These are phyloP conservation scores for Globisporangium paroecandrum DNA, from an alignment of 352 stramenopile genomes.

Conservation along the genomic window DNA sequence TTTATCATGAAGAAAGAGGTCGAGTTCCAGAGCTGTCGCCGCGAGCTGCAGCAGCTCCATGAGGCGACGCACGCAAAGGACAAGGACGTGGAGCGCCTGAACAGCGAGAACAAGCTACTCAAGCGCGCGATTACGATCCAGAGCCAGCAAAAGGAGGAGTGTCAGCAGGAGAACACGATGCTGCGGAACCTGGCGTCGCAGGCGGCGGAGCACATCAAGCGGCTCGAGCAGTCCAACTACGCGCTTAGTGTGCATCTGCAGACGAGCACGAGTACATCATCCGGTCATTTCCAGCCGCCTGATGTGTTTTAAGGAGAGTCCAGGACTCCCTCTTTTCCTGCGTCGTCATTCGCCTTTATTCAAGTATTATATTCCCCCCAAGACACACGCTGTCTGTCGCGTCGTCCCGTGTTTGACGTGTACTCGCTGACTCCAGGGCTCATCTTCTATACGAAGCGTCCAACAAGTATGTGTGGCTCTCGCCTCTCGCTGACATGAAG, in stretches of 20 bases:
- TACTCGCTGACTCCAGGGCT: neutral
- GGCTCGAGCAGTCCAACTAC: conserved; percentile 86
- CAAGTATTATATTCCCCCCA: conserved; percentile 11
- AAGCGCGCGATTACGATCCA: conserved; percentile 85
- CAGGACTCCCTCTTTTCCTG: neutral
- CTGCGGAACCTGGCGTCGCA: conserved; percentile 74
- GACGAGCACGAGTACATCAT: conserved; percentile 54
- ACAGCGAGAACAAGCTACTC: conserved; percentile 81
- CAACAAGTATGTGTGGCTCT: neutral
- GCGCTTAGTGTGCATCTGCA: conserved; percentile 82
- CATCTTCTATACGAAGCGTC: neutral
- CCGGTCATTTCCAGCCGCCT: conserved; percentile 42
- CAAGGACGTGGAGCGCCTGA: conserved; percentile 58
- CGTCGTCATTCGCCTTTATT: neutral
- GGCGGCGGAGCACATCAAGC: conserved; percentile 83
- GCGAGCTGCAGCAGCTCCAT: conserved; percentile 49
- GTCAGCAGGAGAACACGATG: conserved; percentile 63
- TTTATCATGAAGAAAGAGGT: conserved; percentile 78
- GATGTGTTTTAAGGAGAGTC: conserved; percentile 58
- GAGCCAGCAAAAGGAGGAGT: conserved; percentile 86
- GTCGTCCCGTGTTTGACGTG: no score
- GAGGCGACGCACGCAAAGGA: conserved; percentile 38
- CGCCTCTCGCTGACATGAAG: neutral
- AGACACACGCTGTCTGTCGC: neutral
- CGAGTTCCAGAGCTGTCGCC: conserved; percentile 59